A percentile compares a stretch with the other conserved stretches of the same genome.
These are phyloP conservation scores for Pseudogymnoascus sp. DNA, from an alignment of 2,329 filamentous ascomycete genomes.

Conservation along the genomic window DNA sequence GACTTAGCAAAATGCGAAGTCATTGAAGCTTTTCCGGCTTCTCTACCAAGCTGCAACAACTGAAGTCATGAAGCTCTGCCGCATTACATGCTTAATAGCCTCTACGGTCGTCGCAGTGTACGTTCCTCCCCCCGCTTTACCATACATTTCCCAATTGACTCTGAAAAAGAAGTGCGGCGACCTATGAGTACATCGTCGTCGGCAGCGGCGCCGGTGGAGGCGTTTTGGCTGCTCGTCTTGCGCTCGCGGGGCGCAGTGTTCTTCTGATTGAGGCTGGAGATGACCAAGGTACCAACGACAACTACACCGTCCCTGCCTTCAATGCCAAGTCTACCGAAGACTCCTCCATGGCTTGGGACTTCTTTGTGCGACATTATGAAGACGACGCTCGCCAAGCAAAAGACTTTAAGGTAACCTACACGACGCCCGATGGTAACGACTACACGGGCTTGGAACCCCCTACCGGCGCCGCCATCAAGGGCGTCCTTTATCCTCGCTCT, in stretches of 20 bases:
- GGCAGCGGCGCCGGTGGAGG: slow-evolving; percentile 45
- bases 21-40: not conserved
- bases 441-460: slow-evolving; percentile 23
- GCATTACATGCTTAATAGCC: not conserved
- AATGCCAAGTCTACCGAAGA: slow-evolving; percentile 40
- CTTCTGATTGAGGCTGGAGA: slow-evolving; percentile 48
- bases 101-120: not conserved
- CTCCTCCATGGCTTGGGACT: slow-evolving; percentile 42
- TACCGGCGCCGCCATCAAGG: slow-evolving; percentile 18
- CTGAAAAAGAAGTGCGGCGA: not conserved
- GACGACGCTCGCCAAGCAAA: slow-evolving; percentile 11
- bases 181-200: slow-evolving; percentile 47
- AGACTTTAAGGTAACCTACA: slow-evolving; percentile 28
- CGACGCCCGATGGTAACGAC: slow-evolving; percentile 21
- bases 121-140: not conserved
- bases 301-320: slow-evolving; percentile 41
- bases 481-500: slow-evolving; percentile 24
- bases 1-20: not conserved
- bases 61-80: not conserved
- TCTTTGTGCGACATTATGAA: slow-evolving; percentile 23
- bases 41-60: not conserved
- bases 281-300: slow-evolving; percentile 36
- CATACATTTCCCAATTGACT: not conserved
- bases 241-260: slow-evolving; percentile 42
- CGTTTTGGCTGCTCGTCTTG: slow-evolving; percentile 41